Conservation (phyloP, 83 land plant species). For the Picea engelmannii region DNA sequence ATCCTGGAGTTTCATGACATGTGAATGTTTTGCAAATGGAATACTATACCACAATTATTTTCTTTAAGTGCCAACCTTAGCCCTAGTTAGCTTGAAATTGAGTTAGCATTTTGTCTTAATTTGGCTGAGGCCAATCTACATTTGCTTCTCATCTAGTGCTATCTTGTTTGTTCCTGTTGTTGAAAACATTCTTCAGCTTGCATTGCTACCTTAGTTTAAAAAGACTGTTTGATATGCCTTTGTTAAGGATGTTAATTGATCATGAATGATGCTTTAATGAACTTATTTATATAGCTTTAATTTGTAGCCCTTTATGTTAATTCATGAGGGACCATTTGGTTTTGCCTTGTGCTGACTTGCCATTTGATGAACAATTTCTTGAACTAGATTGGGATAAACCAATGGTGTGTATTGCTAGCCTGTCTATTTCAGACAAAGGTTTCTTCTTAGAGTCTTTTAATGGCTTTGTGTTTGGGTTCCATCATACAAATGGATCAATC, state of each 20-base stretch:
- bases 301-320: not conserved
- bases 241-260: not conserved
- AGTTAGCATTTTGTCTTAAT: not conserved
- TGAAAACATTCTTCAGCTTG: not conserved
- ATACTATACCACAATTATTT: not conserved
- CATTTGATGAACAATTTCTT: not conserved
- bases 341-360: not conserved
- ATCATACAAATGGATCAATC: not conserved
- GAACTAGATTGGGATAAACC: not conserved
- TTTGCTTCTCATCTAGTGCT: not conserved
- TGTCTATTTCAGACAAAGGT: no score
- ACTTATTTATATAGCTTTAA: not conserved
- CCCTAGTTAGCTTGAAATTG: not conserved
- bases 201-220: not conserved
- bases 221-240: not conserved
- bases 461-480: not conserved
- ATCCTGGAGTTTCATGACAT: not conserved
- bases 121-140: no score
- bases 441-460: not conserved
- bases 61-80: not conserved
- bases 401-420: not conserved
- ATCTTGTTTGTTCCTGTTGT: not conserved
- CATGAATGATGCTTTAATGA: slow-evolving; percentile 5
- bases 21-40: not conserved
- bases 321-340: not conserved